Percentiles rank a stretch among this genome's conserved stretches.
phyloP scores from a whole-genome alignment of 2,329 filamentous ascomycete species.

The Fusarium guadeloupense region DNA sequence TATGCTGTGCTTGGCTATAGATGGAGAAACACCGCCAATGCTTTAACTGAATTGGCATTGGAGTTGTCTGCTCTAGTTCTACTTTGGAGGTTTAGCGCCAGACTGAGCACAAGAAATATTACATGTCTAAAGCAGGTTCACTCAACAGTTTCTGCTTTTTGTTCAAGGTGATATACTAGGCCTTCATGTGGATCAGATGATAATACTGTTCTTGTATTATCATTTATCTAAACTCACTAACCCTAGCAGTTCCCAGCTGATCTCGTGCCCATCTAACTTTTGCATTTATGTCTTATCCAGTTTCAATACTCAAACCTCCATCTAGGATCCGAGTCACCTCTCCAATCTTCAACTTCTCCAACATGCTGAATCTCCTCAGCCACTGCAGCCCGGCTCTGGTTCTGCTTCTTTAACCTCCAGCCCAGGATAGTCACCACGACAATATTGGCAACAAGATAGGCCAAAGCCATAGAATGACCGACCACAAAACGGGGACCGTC shows the following conservation, averaged over 20 bases:
- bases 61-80: slow-evolving; percentile 50
- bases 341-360: slow-evolving; percentile 62
- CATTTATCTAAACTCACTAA: too few species aligned
- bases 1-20: slow-evolving; percentile 51
- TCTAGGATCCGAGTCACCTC: slow-evolving; percentile 69
- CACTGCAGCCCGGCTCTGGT: slow-evolving; percentile 59
- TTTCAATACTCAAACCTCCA: slow-evolving; percentile 72
- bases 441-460: slow-evolving; percentile 68
- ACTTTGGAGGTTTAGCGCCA: slow-evolving; percentile 54
- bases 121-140: too few species aligned
- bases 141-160: not conserved
- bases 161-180: too few species aligned
- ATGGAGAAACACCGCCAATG: slow-evolving; percentile 52
- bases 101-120: slow-evolving; percentile 36
- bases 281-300: not conserved
- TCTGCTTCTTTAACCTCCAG: slow-evolving; percentile 65
- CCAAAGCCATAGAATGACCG: slow-evolving; percentile 73
- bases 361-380: slow-evolving; percentile 58
- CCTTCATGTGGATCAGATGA: too few species aligned
- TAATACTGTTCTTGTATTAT: too few species aligned
- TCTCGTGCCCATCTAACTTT: too few species aligned
- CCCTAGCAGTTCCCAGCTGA: too few species aligned
- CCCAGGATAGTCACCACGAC: slow-evolving; percentile 63
- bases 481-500: slow-evolving; percentile 71
- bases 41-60: slow-evolving; percentile 49